These are phyloP conservation scores for Malania oleifera DNA, from an alignment of 164 flowering plant species.

Conservation along the genomic window DNA sequence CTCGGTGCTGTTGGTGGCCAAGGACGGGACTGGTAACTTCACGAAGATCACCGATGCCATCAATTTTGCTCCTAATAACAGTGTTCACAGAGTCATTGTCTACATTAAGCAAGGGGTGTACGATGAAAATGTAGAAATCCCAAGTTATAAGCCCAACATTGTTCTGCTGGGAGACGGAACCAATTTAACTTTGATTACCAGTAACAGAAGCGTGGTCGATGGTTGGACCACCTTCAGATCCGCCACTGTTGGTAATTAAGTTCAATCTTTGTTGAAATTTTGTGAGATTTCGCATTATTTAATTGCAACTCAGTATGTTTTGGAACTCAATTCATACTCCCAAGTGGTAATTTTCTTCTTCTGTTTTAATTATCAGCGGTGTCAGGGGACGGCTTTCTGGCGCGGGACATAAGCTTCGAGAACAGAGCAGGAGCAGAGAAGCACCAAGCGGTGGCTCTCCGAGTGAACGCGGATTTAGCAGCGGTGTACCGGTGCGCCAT, in stretches of 20 bases:
- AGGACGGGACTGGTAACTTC: slow-evolving; percentile 81
- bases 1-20: slow-evolving; percentile 52
- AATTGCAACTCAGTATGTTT: not conserved
- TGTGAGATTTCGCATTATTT: not conserved
- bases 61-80: slow-evolving; percentile 65
- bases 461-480: slow-evolving; percentile 62
- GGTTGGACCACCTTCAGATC: slow-evolving; percentile 93
- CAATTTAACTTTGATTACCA: slow-evolving; percentile 56
- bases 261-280: not conserved
- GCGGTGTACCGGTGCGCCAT: slow-evolving; percentile 62
- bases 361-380: slow-evolving; percentile 45
- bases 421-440: slow-evolving; percentile 80
- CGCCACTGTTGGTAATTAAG: slow-evolving; percentile 69
- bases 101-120: slow-evolving; percentile 60
- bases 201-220: slow-evolving; percentile 60
- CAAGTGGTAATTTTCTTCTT: too few relatives aligned
- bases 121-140: slow-evolving; percentile 67
- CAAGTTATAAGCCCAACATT: slow-evolving; percentile 62
- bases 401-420: slow-evolving; percentile 66
- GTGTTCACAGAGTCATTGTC: slow-evolving; percentile 44
- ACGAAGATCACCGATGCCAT: slow-evolving; percentile 63
- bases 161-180: slow-evolving; percentile 75
- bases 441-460: slow-evolving; percentile 81
- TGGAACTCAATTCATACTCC: too few relatives aligned
- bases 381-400: slow-evolving; percentile 74